Conservation (phyloP, 768 basidiomycete genomes). For the Auriculariales sp. region DNA sequence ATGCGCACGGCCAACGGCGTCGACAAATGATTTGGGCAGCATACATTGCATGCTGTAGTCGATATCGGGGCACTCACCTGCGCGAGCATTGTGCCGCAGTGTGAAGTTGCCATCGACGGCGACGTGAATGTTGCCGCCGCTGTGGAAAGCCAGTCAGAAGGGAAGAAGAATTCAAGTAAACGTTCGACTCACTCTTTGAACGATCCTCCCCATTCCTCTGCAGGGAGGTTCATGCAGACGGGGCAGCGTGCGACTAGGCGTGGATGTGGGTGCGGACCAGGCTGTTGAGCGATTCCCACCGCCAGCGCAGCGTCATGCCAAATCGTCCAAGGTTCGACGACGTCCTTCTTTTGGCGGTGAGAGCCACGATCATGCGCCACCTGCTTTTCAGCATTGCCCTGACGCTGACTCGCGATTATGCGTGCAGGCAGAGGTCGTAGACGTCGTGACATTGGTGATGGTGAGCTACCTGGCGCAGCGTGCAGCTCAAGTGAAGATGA, state of each 20-base stretch:
- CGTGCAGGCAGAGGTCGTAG: background rate
- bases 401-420: background rate
- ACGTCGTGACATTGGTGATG: too few relatives aligned
- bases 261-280: too few relatives aligned
- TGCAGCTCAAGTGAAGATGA: too few relatives aligned
- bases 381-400: background rate
- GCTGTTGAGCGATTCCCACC: too few relatives aligned
- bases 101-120: conserved; percentile 25
- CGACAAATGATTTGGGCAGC: conserved; percentile 20
- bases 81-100: conserved; percentile 17
- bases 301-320: too few relatives aligned
- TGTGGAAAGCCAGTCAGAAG: background rate
- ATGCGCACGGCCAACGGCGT: conserved; percentile 17
- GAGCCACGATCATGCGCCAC: background rate
- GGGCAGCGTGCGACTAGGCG: background rate
- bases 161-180: background rate
- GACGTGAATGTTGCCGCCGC: conserved; percentile 24
- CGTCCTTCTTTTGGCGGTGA: background rate
- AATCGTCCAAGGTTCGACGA: background rate
- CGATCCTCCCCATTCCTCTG: background rate
- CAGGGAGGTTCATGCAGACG: background rate
- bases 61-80: conserved; percentile 19
- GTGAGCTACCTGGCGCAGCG: too few relatives aligned
- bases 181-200: background rate
- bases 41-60: conserved; percentile 18